Evolutionary conservation across 1,284 basidiomycete genomes (phyloP), one percentile per base, ranked within the genome.

Genomic region (Leccinum variabile): DNA sequence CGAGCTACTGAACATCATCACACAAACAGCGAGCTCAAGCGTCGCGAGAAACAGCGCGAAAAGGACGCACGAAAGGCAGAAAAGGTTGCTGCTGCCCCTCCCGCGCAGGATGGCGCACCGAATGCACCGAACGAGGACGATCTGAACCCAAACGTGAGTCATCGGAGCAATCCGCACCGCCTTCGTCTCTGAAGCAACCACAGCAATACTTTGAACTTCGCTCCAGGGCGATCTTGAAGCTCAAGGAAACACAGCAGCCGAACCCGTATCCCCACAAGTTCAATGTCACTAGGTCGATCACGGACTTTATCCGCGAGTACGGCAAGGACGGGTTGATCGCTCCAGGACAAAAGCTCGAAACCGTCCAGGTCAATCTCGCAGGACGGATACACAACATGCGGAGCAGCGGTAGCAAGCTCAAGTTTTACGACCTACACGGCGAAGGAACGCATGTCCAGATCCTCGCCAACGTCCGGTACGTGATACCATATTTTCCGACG

Each of bases 231-330:
- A 95, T 99, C 71, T 86, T 89, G 69, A 88, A 89, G 70, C 84
- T 99, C 64, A 90, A 95, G 76, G 84, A 91, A 75, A 91, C 92
- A 55, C 89, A 91, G 76, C 79, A 86, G 35, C 95, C 94, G 5
- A 94, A 97, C 75, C 97, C 97, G 3, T 99, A 99, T 82, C 97
- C 97, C 22, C 97, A 99, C 89, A 99, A 99, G 86, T 99, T 99
- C 82, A 78, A 97, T 71, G 95, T 97, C 52, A 82, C 90, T 56
- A 82, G 81, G 66, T 93, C 92, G n/a, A 82, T 99, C 71, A 81
- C 87, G 16, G 75, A 81, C 13, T 99, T 90, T 79, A 88, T 98
- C 74, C 77, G 84, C 14, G 80, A 84, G 63, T 99, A 94, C 74
- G 91, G 92, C 52, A 62, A 72, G 32, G 89, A 92, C 59, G 91